Evolutionary conservation across 352 stramenopile species (phyloP).

Genomic region (Pythium guiyangense): DNA sequence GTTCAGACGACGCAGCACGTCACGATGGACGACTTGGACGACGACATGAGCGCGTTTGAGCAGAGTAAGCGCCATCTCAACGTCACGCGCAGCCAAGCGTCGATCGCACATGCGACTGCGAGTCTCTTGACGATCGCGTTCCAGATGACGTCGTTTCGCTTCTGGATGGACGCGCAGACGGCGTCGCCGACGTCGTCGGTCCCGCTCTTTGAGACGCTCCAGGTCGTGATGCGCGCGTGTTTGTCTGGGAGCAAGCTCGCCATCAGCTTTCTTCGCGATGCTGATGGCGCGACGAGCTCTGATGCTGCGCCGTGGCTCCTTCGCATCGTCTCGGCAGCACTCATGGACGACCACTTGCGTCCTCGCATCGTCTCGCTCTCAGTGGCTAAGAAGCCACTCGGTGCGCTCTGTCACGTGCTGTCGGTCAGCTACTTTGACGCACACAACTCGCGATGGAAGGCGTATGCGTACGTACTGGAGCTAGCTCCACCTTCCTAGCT

Average conservation of each 20-base stretch:
- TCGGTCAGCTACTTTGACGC: conserved; percentile 10
- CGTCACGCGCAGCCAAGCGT: too few relatives aligned
- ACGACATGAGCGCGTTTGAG: too few relatives aligned
- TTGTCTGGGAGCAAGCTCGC: conserved; percentile 2
- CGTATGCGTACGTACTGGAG: conserved; percentile 10
- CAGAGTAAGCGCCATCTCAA: too few relatives aligned
- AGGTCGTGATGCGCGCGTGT: neutral
- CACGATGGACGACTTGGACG: neutral
- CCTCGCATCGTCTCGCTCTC: neutral
- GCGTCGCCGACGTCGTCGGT: neutral
- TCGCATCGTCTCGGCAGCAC: neutral
- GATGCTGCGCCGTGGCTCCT: neutral
- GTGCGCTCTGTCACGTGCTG: conserved; percentile 5
- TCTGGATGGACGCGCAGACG: conserved; percentile 1
- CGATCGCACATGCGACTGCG: too few relatives aligned
- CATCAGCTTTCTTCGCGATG: neutral
- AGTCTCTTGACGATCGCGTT: too few relatives aligned
- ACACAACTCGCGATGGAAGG: conserved; percentile 11
- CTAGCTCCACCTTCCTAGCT: too few relatives aligned
- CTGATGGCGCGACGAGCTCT: neutral
- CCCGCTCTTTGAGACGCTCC: neutral
- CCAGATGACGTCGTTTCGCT: neutral
- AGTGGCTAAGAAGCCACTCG: neutral
- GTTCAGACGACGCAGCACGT: neutral
- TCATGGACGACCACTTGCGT: neutral